A percentile compares a stretch with the other conserved stretches of the same genome.
phyloP scores from a whole-genome alignment of 192 early-diverging fungal genomes.

The Jimgerdemannia lactiflua region DNA sequence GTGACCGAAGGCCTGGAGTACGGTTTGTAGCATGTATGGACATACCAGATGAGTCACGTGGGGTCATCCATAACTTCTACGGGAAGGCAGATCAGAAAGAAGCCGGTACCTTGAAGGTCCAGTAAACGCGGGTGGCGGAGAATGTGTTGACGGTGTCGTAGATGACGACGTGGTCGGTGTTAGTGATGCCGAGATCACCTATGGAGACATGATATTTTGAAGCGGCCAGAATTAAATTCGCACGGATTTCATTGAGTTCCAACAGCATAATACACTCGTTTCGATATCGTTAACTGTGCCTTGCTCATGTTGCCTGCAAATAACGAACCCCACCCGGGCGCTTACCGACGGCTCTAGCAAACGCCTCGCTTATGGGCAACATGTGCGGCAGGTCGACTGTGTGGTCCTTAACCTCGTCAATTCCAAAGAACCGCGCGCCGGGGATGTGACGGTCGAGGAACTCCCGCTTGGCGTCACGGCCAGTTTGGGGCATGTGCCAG shows the following conservation, averaged over 20 bases:
- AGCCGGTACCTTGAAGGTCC: conserved; percentile 78
- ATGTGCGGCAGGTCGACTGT: conserved; percentile 80
- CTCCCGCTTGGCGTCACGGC: conserved; percentile 68
- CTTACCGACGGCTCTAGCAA: conserved; percentile 69
- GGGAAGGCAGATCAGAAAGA: background rate
- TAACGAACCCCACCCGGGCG: background rate
- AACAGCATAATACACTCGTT: no score
- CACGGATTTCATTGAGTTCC: no score
- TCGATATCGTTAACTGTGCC: no score
- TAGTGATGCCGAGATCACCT: conserved; percentile 74
- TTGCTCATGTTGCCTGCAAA: no score
- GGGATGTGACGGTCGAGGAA: conserved; percentile 57
- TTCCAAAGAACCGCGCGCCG: conserved; percentile 86
- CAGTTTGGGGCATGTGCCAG: conserved; percentile 84
- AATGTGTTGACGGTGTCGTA: conserved; percentile 85
- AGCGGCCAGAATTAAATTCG: no score
- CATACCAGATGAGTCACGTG: background rate
- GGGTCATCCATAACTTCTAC: background rate
- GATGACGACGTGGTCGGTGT: conserved; percentile 82
- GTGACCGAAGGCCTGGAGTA: conserved; percentile 80
- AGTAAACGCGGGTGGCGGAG: conserved; percentile 86
- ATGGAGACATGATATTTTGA: background rate
- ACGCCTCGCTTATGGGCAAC: conserved; percentile 73
- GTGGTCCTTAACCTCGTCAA: conserved; percentile 82
- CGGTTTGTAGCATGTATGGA: background rate